Evolutionary conservation across 2,329 filamentous ascomycete species (phyloP).

Genomic region (Colletotrichum lindemuthianum): DNA sequence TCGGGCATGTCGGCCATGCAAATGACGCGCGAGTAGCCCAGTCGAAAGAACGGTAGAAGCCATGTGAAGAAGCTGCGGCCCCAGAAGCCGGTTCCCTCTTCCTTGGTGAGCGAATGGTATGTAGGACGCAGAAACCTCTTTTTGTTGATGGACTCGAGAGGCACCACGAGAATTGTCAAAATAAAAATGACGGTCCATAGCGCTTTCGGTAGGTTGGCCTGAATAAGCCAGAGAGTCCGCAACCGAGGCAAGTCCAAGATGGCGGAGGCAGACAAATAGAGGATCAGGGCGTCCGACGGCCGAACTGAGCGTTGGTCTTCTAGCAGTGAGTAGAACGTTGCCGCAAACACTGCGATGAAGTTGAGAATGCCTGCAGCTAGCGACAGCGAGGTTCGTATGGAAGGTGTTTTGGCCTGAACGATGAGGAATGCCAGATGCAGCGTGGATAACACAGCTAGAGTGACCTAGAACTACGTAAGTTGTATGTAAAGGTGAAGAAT

Average conservation of each 20-base stretch:
- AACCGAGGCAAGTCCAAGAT: conserved; percentile 1
- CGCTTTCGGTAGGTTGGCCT: not conserved
- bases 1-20: conserved; percentile 37
- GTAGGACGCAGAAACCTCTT: conserved; percentile 16
- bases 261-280: conserved; percentile 8
- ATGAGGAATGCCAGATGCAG: not conserved
- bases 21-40: conserved; percentile 38
- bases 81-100: conserved; percentile 40
- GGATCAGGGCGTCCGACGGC: conserved; percentile 13
- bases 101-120: conserved; percentile 26
- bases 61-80: conserved; percentile 38
- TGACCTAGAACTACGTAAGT: not conserved
- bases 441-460: not conserved
- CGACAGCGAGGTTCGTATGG: not conserved
- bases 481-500: not conserved
- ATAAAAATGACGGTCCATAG: conserved; percentile 9
- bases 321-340: conserved; percentile 5
- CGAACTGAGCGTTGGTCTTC: conserved; percentile 21
- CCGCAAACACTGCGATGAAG: conserved; percentile 11
- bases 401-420: not conserved
- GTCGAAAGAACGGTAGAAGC: conserved; percentile 36
- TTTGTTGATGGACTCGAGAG: conserved; percentile 39
- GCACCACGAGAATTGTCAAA: conserved; percentile 11
- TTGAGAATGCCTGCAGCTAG: conserved; percentile 11
- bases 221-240: conserved; percentile 7